Percentiles rank a stretch among this genome's conserved stretches.
These are phyloP conservation scores for Capronia coronata DNA, from an alignment of 2,329 filamentous ascomycete genomes.

Conservation along the genomic window DNA sequence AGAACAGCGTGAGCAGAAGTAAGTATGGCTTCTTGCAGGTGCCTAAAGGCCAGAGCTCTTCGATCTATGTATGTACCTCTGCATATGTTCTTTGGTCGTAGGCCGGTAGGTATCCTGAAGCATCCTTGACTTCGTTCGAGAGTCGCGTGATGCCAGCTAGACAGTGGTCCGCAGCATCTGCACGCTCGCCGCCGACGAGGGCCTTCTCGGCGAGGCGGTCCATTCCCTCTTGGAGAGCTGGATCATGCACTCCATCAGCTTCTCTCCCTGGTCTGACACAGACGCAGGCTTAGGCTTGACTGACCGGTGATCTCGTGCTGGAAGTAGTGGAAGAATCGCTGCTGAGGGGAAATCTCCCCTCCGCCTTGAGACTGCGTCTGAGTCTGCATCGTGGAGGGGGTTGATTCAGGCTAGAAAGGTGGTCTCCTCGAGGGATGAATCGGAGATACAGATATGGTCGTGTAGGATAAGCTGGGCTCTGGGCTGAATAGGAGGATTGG, in stretches of 20 bases:
- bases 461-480: neutral
- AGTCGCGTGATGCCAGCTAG: constrained; percentile 72
- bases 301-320: constrained; percentile 66
- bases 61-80: constrained; percentile 60
- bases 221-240: constrained; percentile 73
- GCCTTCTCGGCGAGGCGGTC: constrained; percentile 58
- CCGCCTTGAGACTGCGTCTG: constrained; percentile 6
- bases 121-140: constrained; percentile 78
- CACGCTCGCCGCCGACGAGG: constrained; percentile 63
- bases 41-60: no score
- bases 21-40: no score
- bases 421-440: neutral
- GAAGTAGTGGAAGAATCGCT: constrained; percentile 80
- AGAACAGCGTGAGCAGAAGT: neutral
- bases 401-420: neutral
- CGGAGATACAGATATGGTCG: neutral
- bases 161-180: constrained; percentile 73
- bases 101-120: constrained; percentile 71
- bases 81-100: constrained; percentile 86
- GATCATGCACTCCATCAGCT: constrained; percentile 4
- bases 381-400: neutral
- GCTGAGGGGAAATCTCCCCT: constrained; percentile 48
- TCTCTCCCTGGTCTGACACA: neutral
- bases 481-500: neutral
- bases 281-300: constrained; percentile 22